These are phyloP conservation scores for Ganoderma sp. DNA, from an alignment of 1,284 basidiomycete species.

Conservation along the genomic window DNA sequence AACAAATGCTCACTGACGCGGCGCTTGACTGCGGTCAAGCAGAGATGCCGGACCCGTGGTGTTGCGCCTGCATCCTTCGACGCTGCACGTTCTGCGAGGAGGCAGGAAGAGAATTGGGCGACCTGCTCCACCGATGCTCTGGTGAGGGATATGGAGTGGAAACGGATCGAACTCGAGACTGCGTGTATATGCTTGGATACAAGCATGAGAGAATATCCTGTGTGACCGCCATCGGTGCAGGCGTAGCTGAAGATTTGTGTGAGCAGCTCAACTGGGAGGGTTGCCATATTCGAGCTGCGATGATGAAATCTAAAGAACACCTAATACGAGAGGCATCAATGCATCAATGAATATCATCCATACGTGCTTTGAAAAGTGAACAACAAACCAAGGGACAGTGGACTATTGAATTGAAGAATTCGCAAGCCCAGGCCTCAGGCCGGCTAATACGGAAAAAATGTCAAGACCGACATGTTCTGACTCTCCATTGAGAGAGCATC, in stretches of 20 bases:
- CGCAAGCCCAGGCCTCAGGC: no score
- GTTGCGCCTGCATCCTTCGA: neutral
- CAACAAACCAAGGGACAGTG: neutral
- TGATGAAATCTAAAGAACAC: neutral
- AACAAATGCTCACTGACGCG: neutral
- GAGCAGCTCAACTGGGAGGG: slow-evolving; percentile 4
- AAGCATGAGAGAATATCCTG: slow-evolving; percentile 2
- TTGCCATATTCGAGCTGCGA: neutral
- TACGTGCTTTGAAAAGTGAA: neutral
- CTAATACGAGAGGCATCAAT: neutral
- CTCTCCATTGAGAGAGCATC: no score
- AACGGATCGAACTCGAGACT: neutral
- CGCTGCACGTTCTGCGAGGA: neutral
- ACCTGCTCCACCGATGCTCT: neutral
- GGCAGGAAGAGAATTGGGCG: neutral
- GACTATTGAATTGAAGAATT: no score
- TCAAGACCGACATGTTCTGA: no score
- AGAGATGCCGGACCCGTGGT: neutral
- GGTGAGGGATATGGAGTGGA: slow-evolving; percentile 6
- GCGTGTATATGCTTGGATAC: slow-evolving; percentile 3
- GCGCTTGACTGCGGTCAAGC: neutral
- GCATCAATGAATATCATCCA: neutral
- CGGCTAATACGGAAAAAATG: no score
- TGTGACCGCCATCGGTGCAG: slow-evolving; percentile 11
- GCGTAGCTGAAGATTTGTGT: neutral